Base-by-base conservation (phyloP, 202 grass and related monocot genomes). In the Carex arenaria region DNA sequence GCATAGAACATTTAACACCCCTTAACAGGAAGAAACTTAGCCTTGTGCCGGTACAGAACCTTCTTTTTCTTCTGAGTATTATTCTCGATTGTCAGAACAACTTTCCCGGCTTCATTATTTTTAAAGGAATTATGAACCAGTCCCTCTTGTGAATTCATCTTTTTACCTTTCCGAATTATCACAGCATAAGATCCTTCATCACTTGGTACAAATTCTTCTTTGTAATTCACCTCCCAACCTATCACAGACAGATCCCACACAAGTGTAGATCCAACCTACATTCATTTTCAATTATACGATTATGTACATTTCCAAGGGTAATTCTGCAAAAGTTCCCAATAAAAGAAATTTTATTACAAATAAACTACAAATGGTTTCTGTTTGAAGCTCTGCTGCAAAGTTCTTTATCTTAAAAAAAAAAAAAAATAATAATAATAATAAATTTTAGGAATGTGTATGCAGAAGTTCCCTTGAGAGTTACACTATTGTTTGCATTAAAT, bases 211-310 rank as follows among this genome's bases (percentile, higher is more conserved):
- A 98, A 98, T 85, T 98, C 95, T 87, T 98, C 91, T 85, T 86
- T 98, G 86, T 98, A 98, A 84, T 85, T 87, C 80, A 93, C 91
- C 52, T 98, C 92, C 95, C 95, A 95, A 1, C 91, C 91, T 11
- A 92, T 53, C 80, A 95, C 89, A 34, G 66, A 83, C 83, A 98
- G 9, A 70, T 95, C 92, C 95, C 95, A 98, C 15, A 85, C 63
- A 78, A 94, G 59, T 17, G 87, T 93, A 0, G 61, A 68, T 17
- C 88, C 93, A 38, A 61, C 90, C 92, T 98, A 88, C 56, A 82
- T 68, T 38, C 34, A 59, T 7, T 77, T 78, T 13, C 53, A 78
- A 38, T 34, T 78, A 60, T 59, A 60, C 3, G 7, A 19, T 77
- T 60, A 59, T 60, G 31, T 62, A 62, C 9, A 26, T 18, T 68